These are phyloP conservation scores for Setaria italica DNA, from an alignment of 202 grass and related monocot species.

Conservation along the genomic window DNA sequence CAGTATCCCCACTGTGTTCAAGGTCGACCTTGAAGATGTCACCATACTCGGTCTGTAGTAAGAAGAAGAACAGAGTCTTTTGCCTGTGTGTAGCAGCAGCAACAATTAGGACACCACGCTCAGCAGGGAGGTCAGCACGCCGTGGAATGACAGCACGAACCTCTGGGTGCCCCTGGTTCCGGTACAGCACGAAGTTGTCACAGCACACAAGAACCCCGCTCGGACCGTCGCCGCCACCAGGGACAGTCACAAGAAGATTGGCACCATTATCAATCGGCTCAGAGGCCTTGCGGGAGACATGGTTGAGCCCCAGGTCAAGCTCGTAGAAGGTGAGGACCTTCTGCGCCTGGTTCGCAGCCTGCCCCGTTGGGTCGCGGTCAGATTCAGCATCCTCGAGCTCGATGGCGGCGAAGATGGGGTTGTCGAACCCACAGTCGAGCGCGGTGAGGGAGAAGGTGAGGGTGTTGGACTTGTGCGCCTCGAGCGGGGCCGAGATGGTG, in stretches of 20 bases:
- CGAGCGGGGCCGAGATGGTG: conserved; percentile 93
- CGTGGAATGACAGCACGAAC: conserved; percentile 90
- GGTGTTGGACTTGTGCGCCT: conserved; percentile 91
- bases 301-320: conserved; percentile 95
- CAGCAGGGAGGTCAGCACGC: conserved; percentile 87
- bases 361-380: conserved; percentile 78
- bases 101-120: conserved; percentile 92
- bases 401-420: conserved; percentile 85
- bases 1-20: conserved; percentile 69
- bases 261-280: conserved; percentile 94
- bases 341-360: conserved; percentile 82
- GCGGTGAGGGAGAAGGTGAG: conserved; percentile 82
- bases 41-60: conserved; percentile 88
- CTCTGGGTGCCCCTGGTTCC: conserved; percentile 96
- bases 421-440: conserved; percentile 94
- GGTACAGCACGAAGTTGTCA: conserved; percentile 93
- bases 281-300: conserved; percentile 88
- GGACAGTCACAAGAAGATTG: conserved; percentile 89
- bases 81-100: conserved; percentile 91
- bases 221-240: conserved; percentile 82
- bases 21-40: conserved; percentile 93
- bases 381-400: conserved; percentile 94
- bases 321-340: conserved; percentile 99
- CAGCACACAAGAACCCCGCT: conserved; percentile 93
- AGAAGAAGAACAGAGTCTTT: conserved; percentile 95